Base-by-base conservation (phyloP, 768 basidiomycete species). In the Saitozyma podzolica region DNA sequence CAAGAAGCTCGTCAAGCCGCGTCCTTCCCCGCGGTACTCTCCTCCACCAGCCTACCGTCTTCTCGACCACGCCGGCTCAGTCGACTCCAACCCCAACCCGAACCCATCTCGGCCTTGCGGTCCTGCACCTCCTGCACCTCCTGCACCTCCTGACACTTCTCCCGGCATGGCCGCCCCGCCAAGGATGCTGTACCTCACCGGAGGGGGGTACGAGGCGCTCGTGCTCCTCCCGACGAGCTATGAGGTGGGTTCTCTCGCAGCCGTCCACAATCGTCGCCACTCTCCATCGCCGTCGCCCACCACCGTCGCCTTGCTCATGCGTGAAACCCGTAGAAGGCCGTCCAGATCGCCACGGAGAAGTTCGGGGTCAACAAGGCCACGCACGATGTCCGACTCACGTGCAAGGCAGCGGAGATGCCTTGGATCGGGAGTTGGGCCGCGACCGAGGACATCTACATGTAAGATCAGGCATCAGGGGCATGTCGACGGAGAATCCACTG, bases 121-220 rank as follows among this genome's bases (percentile, higher is more conserved):
- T n/a, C n/a, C 29, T 29, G 29, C 29, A 29, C 29, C 29, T 29
- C 2, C 16, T 43, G 29, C 29, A 29, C 29, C 29, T 29, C 2
- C 29, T 29, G 29, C 29, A 29, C 29, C 29, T 29, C 29, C 29
- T 29, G 29, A 29, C 29, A 5, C 2, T 29, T 5, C 29, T 5
- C 37, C 13, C 43, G 64, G 51, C 37, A 67, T 66, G 70, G 54
- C 70, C 0, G 60, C 64, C 42, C 77, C 78, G 16, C 73, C 76
- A 10, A 52, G 78, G 29, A 79, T 79, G 78, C 60, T 76, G 49
- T 68, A 76, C 61, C 71, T 79, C 49, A 56, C 67, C 47, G 74
- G 73, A 50, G 74, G 73, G 5, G 72, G 70, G 3, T 58, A 69
- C 17, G 74, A 79, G 60, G 78, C 76, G 4, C 64, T 79, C n/a